These are phyloP conservation scores for Penicillium manginii DNA, from an alignment of 495 filamentous ascomycete genomes.

Conservation along the genomic window DNA sequence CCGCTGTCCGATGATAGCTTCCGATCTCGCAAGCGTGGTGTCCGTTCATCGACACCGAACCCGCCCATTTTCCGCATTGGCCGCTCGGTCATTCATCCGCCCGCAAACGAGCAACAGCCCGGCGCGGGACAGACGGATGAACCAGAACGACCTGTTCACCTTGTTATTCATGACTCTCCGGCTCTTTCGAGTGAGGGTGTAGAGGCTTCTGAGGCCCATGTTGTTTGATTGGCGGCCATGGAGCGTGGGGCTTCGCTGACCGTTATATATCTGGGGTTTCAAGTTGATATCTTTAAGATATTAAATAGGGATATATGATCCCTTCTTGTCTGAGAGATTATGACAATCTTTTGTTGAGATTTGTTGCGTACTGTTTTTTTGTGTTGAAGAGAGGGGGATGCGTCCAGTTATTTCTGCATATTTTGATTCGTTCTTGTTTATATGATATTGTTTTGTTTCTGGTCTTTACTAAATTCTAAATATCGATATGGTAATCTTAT, in stretches of 20 bases:
- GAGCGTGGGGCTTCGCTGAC: not conserved
- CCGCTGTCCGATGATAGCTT: slow-evolving; percentile 23
- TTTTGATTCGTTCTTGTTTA: too few relatives aligned
- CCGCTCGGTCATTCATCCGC: slow-evolving; percentile 44
- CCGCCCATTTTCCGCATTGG: slow-evolving; percentile 57
- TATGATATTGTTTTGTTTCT: too few relatives aligned
- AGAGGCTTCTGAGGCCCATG: not conserved
- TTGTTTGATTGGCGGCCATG: not conserved
- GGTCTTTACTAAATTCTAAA: too few relatives aligned
- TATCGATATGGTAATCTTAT: too few relatives aligned
- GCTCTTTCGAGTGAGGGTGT: not conserved
- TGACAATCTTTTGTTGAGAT: too few relatives aligned
- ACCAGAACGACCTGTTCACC: slow-evolving; percentile 40
- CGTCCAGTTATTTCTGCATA: too few relatives aligned
- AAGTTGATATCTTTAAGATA: not conserved
- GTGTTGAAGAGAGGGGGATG: too few relatives aligned
- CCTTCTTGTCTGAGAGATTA: too few relatives aligned
- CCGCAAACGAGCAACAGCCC: slow-evolving; percentile 19
- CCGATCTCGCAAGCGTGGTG: slow-evolving; percentile 32
- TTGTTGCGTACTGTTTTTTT: too few relatives aligned
- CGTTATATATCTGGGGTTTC: too few relatives aligned
- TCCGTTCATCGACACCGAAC: slow-evolving; percentile 32
- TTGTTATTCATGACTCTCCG: slow-evolving; percentile 24
- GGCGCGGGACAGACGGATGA: slow-evolving; percentile 34
- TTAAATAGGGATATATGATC: too few relatives aligned